A percentile compares a stretch with the other conserved stretches of the same genome.
These are phyloP conservation scores for Trypethelium eluteriae DNA, from an alignment of 495 filamentous ascomycete genomes.

Conservation along the genomic window DNA sequence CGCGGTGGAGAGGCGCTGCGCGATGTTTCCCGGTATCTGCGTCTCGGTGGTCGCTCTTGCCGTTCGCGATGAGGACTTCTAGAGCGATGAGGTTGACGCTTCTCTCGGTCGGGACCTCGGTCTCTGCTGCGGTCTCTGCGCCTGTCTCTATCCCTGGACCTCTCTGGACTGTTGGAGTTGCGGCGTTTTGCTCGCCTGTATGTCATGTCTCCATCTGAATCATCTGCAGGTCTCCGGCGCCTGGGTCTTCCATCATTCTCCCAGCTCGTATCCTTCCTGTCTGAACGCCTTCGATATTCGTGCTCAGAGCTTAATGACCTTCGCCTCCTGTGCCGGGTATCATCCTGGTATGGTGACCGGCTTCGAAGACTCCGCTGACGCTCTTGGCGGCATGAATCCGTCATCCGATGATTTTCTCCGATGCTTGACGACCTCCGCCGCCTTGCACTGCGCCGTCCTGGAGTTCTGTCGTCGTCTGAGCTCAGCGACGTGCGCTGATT, in stretches of 20 bases:
- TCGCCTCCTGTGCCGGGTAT: neutral
- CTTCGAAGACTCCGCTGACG: neutral
- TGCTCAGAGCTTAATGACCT: neutral
- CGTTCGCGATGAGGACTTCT: conserved; percentile 15
- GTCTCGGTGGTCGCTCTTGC: conserved; percentile 20
- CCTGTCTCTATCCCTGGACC: neutral
- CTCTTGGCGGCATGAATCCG: neutral
- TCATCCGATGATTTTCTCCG: neutral
- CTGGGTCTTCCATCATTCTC: neutral
- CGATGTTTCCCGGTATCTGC: conserved; percentile 16
- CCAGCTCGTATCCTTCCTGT: neutral
- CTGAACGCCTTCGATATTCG: neutral
- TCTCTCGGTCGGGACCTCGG: neutral
- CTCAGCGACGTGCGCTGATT: neutral
- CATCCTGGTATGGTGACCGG: neutral
- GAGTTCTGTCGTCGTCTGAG: neutral
- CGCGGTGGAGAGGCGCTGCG: conserved; percentile 19
- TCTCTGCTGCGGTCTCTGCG: conserved; percentile 7
- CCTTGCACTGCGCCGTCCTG: neutral
- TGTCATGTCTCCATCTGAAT: neutral
- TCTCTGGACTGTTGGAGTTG: neutral
- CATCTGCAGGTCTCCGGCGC: neutral
- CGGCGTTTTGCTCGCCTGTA: neutral
- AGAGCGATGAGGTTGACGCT: conserved; percentile 17
- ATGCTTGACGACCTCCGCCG: neutral